Evolutionary conservation across 2,329 filamentous ascomycete genomes (phyloP), one percentile per base, ranked within the genome.

Genomic region (Dothistroma pini): DNA sequence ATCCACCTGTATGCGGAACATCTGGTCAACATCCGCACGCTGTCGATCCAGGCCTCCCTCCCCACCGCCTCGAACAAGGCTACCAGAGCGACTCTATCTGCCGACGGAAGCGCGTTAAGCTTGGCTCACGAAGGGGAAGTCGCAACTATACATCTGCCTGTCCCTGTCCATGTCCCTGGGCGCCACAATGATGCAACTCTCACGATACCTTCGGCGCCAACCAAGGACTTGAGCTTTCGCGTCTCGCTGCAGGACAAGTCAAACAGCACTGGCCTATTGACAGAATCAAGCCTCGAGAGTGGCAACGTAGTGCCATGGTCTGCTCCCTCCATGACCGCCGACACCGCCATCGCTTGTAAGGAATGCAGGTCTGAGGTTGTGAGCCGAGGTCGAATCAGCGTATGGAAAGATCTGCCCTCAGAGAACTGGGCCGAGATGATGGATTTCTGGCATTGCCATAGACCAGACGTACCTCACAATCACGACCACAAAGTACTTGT

Each of bases 371-470:
- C 64, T 19, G 58, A 69, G 8, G 19, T 76, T 4, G 59, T 75
- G 14, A 35, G 48, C 12, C 63, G 60, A 21, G 64, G 68, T 41
- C 56, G 78, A 85, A 58, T 77, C 8, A 77, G 75, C 44, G 75
- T 77, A 41, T 99, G 95, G 93, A 96, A 93, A 76, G 92, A 99
- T 71, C 79, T 99, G 19, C 95, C 95, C 0, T 96, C 92, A 71
- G 92, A 96, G 69, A 93, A 96, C 71, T 99, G 95, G 95, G 96
- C 95, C 0, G 95, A 99, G 78, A 96, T 99, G 93, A 99, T 99
- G 95, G 96, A 99, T 75, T 96, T 99, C 69, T 99, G 95, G 95
- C 96, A 99, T 76, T 99, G 95, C 71, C 95, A 99, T 75, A 97
- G 97, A 76, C 95, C 96, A 1, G 76, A 80, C 44, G 82, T 87